Base-by-base conservation (phyloP, 768 basidiomycete genomes). In the Rubroboletus pulcherrimus region DNA sequence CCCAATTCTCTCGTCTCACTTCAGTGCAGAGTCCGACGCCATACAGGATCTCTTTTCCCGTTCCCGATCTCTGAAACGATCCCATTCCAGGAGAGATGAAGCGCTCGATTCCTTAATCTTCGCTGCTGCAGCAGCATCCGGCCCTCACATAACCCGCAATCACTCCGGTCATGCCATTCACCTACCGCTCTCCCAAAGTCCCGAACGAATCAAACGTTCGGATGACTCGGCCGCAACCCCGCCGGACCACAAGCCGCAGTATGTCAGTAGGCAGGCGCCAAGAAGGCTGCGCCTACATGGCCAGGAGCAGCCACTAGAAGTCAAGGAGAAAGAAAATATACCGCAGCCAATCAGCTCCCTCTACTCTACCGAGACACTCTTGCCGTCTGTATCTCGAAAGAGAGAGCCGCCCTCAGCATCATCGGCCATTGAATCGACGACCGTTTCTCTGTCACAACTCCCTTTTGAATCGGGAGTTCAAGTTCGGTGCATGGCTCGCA, bases 401-500 rank as follows among this genome's bases (percentile, higher is more conserved):
- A 72, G 76, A 51, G 74, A 76, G 39, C 49, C 33, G 9, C 7
- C 73, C 29, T 75, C 76, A n/a, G 53, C 74, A 17, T 53, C 59
- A 19, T 54, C 60, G 52, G 55, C 55, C 66, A 48, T 66, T 33
- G 52, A 59, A 51, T 73, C 65, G 39, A 44, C 54, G 31, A 70
- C 26, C 9, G 5, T 37, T n/a, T 12, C 29, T 8, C n/a, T 49
- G 26, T 45, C 56, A n/a, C 53, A 10, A 40, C 14, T 9, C 14
- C 2, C 42, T 19, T 31, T 49, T 21, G 52, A 51, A 24, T 51
- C 66, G 0, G 38, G 44, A 4, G 53, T 91, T n/a, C 76, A 84
- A 53, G 90, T 98, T 30, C 87, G 84, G 70, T 99, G 97, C 71
- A 92, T 96, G 85, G 97, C 93, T 12, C 89, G 97, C 54, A 98